Percentiles rank a stretch among this genome's conserved stretches.
Conservation (phyloP, 257 asterid genomes). For the Leonotis leonurus region DNA sequence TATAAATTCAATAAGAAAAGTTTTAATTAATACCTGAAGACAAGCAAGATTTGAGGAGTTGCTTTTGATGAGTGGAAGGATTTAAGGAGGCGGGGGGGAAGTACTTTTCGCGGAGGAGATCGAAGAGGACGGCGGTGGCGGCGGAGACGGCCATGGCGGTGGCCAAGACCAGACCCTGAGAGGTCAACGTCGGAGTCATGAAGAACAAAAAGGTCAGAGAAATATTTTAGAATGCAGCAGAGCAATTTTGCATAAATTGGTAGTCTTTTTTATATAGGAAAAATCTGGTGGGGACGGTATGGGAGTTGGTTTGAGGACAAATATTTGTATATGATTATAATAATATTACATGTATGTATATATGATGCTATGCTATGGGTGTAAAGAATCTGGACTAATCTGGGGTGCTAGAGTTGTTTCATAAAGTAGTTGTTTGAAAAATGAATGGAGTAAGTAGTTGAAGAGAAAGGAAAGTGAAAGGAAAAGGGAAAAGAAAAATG, state of each 20-base stretch:
- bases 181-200: conserved; percentile 42
- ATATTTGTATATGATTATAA: background rate
- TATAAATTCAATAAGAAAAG: background rate
- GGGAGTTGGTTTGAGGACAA: conserved; percentile 18
- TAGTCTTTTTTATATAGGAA: background rate
- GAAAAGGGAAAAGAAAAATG: background rate
- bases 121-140: conserved; percentile 55
- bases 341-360: background rate
- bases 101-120: conserved; percentile 40
- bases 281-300: conserved; percentile 13
- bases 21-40: conserved; percentile 40
- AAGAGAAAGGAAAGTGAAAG: background rate
- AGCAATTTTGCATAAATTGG: background rate
- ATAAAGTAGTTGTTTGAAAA: background rate
- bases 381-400: conserved; percentile 10
- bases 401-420: background rate
- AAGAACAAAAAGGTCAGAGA: background rate
- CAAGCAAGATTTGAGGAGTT: conserved; percentile 41
- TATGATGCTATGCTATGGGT: background rate
- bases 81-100: background rate
- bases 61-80: background rate
- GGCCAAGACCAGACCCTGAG: conserved; percentile 64
- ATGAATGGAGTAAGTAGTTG: background rate
- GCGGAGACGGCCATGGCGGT: conserved; percentile 89
- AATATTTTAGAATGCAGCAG: background rate